A percentile compares a stretch with the other conserved stretches of the same genome.
These are phyloP conservation scores for Lactifluus pinguis DNA, from an alignment of 768 basidiomycete species.

Conservation along the genomic window DNA sequence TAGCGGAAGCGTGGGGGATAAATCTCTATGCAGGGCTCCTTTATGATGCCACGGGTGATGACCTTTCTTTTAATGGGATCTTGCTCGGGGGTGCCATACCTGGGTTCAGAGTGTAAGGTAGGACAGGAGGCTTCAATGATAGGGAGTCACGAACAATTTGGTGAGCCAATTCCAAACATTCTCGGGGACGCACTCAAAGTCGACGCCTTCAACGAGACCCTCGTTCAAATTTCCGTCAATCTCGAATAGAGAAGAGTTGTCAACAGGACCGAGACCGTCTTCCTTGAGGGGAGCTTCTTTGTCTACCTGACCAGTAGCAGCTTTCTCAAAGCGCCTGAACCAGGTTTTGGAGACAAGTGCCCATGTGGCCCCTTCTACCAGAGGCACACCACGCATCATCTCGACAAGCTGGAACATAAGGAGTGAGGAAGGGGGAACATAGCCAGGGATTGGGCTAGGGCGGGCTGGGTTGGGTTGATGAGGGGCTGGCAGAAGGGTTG, in stretches of 20 bases:
- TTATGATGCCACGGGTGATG: constrained; percentile 46
- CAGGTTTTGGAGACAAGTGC: constrained; percentile 63
- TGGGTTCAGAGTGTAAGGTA: constrained; percentile 24
- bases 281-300: constrained; percentile 58
- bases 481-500: constrained; percentile 4
- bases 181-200: constrained; percentile 70
- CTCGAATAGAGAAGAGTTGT: constrained; percentile 62
- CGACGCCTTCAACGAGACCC: constrained; percentile 47
- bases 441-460: constrained; percentile 2
- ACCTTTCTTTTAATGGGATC: constrained; percentile 57
- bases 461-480: neutral
- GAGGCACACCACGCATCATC: constrained; percentile 34
- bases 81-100: constrained; percentile 59
- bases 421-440: constrained; percentile 20
- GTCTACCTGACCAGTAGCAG: constrained; percentile 58
- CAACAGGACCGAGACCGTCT: constrained; percentile 60
- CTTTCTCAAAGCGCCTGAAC: constrained; percentile 70
- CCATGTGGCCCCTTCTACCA: constrained; percentile 69
- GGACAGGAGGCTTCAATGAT: neutral
- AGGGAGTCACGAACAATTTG: constrained; percentile 47
- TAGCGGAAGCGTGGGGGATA: constrained; percentile 58
- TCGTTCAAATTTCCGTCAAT: constrained; percentile 37
- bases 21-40: constrained; percentile 55
- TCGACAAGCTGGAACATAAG: constrained; percentile 45
- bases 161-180: constrained; percentile 61